Percentiles rank a stretch among this genome's conserved stretches.
phyloP scores from a whole-genome alignment of 2,329 filamentous ascomycete genomes.

The Aspergillus glaucus region DNA sequence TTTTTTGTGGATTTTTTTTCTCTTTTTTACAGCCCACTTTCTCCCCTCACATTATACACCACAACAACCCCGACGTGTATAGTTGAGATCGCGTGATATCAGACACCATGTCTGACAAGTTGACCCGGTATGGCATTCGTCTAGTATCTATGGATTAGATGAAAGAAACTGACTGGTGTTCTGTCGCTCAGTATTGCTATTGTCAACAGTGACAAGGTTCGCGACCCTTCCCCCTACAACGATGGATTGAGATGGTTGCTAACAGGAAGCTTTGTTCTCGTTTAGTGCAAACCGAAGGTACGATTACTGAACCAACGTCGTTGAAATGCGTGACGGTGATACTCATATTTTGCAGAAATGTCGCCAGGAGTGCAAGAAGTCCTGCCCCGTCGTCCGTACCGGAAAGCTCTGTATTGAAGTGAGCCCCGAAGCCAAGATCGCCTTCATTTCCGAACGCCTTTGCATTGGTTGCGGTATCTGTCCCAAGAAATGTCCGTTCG shows the following conservation, averaged over 20 bases:
- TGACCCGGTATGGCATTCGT: constrained; percentile 69
- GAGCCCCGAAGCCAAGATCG: constrained; percentile 77
- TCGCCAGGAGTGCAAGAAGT: constrained; percentile 98
- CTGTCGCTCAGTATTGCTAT: constrained; percentile 75
- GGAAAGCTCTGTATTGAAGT: constrained; percentile 99
- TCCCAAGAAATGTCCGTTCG: constrained; percentile 97
- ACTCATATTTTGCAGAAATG: constrained; percentile 65
- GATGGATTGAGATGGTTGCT: constrained; percentile 22
- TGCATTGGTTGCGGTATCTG: constrained; percentile 99
- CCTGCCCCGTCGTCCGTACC: constrained; percentile 92
- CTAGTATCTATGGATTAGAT: constrained; percentile 3
- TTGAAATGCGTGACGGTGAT: neutral
- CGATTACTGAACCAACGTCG: constrained; percentile 7
- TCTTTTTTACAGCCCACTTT: constrained; percentile 3
- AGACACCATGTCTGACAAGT: constrained; percentile 76
- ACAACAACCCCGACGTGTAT: neutral
- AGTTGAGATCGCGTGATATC: neutral
- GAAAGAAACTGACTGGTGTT: constrained; percentile 11
- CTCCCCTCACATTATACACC: neutral
- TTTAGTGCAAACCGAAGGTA: constrained; percentile 82
- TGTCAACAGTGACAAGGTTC: constrained; percentile 95
- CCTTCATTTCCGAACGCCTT: constrained; percentile 93
- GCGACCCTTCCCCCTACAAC: constrained; percentile 23
- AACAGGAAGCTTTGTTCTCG: constrained; percentile 27
- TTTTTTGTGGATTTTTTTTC: constrained; percentile 3